Base-by-base conservation (phyloP, 345 rosid species). In the Hibiscus tridactylites region DNA sequence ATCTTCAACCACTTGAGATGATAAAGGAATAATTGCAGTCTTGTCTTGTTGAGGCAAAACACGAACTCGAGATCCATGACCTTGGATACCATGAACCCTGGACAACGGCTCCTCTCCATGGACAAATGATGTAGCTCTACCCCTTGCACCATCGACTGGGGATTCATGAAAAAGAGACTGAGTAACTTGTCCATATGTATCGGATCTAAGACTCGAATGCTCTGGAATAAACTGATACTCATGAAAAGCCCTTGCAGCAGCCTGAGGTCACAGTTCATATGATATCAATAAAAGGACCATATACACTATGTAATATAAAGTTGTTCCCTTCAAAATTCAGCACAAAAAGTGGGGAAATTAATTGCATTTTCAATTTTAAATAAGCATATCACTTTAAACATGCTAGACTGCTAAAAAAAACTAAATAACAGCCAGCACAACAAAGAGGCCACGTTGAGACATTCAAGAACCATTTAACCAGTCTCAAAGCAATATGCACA, bases 171-270 rank as follows among this genome's bases (percentile, higher is more conserved):
- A 81, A 79, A 85, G 88, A 73, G 87, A 80, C 71, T 83, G 89
- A 42, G 80, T 61, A 76, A 66, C 75, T 67, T 83, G 82, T 53
- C 88, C 92, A 81, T 79, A 82, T 31, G 79, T 28, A 66, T 86
- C 86, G 75, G 90, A 83, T 77, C 87, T 83, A 72, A 62, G 61
- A 68, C 66, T 69, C 26, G 93, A 78, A 56, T 81, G 90, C 31
- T 94, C 95, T 67, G 83, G 88, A 58, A 88, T 73, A 82, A 85
- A 81, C 72, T 84, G 92, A 74, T 92, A 84, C 66, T 87, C 96
- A 67, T 86, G 88, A 75, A 80, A 79, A 74, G 82, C 82, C 81
- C 88, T 83, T 50, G 67, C 59, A 73, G 81, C 77, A 75, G 84
- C 87, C 88, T 88, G 86, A 42, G 64, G 77, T 28, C 35, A 57